Evolutionary conservation across 768 basidiomycete genomes (phyloP).

Genomic region (Hebeloma cylindrosporum): DNA sequence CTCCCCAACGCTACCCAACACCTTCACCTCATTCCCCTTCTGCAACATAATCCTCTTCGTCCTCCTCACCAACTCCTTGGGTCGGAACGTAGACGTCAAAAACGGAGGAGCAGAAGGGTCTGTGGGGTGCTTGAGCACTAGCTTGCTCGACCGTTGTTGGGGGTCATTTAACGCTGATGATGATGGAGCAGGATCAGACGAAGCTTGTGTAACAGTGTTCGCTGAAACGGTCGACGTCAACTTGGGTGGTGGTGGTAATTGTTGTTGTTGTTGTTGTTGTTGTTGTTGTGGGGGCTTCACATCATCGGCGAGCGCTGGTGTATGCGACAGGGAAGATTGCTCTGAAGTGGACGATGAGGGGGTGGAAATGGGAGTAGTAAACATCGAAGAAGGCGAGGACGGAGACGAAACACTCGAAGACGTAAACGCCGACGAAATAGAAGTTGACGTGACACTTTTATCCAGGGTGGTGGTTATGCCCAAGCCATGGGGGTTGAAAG

Average conservation of each 20-base stretch:
- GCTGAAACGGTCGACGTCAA: background rate
- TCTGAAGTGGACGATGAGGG: too few species aligned
- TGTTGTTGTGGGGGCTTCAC: too few species aligned
- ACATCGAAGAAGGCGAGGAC: conserved; percentile 3
- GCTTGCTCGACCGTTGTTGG: background rate
- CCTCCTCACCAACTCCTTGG: conserved; percentile 41
- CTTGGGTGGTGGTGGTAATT: background rate
- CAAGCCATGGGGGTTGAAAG: background rate
- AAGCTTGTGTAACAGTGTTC: too few species aligned
- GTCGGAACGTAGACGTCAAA: conserved; percentile 53
- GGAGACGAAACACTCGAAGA: conserved; percentile 8
- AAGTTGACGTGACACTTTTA: conserved; percentile 7
- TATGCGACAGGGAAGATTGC: too few species aligned
- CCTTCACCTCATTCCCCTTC: background rate
- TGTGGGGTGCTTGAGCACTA: conserved; percentile 17
- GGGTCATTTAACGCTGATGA: background rate
- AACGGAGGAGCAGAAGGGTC: conserved; percentile 34
- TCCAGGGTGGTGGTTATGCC: conserved; percentile 1
- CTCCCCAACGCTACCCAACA: background rate
- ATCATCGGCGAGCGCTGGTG: too few species aligned
- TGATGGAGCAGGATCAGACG: too few species aligned
- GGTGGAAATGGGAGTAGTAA: too few species aligned
- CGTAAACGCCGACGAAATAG: conserved; percentile 10
- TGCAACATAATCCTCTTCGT: conserved; percentile 11
- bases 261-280: background rate